Base-by-base conservation (phyloP, 441 rosid species). In the Gossypium davidsonii region DNA sequence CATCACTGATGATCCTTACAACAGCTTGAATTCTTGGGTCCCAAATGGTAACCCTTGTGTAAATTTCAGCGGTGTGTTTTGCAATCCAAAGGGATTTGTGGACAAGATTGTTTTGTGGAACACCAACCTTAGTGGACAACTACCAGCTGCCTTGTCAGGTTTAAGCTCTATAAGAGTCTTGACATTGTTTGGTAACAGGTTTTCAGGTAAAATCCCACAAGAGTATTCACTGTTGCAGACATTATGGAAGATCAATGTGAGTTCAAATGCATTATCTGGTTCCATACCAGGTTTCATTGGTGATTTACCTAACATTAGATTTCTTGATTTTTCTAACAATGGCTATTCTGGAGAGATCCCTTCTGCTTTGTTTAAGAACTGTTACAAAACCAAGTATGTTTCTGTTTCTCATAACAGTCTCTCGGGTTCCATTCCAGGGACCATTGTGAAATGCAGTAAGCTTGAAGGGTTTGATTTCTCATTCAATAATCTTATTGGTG, bases 41-140 rank as follows among this genome's bases (percentile, higher is more conserved):
- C 73, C 85, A 28, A 71, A 77, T 51, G 88, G 84, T 48, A 83
- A 82, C 67, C 87, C 85, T 71, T 94, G 98, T 79, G 78, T 70
- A 37, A 76, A 84, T 71, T 94, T 84, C 84, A 84, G 64, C 28
- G 97, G 97, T 7, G 90, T 94, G 56, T 72, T 79, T 73, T 94
- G 98, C 80, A 91, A 90, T 72, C 78, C 88, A 0, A 66, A 82
- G 57, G 95, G 97, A 15, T 80, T 86, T 62, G 93, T 90, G 14
- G 95, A 94, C 83, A 90, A 79, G 84, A 87, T 94, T 78, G 97
- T 94, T 53, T 72, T 94, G 58, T 92, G 98, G 98, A 94, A 90
- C 84, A 87, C 80, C 0, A 86, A 89, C 78, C 89, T 92, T 60
- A 83, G 85, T 68, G 99, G 97, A 69, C 80, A 82, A 9, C 60